These are phyloP conservation scores for Firmiana major DNA, from an alignment of 345 rosid genomes.

Conservation along the genomic window DNA sequence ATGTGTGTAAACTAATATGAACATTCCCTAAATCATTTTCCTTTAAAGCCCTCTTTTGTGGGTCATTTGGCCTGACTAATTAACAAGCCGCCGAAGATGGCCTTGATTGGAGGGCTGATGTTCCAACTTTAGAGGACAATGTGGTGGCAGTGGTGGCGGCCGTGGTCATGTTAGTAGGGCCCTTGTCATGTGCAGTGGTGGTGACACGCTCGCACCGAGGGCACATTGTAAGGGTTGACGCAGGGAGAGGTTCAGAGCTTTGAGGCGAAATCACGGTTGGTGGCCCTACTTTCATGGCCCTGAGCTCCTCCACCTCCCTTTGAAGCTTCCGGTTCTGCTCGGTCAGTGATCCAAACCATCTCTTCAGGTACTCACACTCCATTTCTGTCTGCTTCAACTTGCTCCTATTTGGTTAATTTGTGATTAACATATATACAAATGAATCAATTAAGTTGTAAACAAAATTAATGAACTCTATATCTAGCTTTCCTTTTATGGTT, in stretches of 20 bases:
- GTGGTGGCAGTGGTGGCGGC: constrained; percentile 17
- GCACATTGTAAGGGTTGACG: constrained; percentile 86
- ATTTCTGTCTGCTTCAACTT: constrained; percentile 94
- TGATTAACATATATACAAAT: background rate
- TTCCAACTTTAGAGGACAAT: constrained; percentile 33
- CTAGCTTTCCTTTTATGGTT: background rate
- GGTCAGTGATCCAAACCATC: constrained; percentile 88
- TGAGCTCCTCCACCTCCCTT: constrained; percentile 86
- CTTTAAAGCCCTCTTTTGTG: background rate
- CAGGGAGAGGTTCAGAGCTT: constrained; percentile 46
- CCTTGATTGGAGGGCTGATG: constrained; percentile 37
- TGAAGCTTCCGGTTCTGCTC: constrained; percentile 90
- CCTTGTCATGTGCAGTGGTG: constrained; percentile 21
- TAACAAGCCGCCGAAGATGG: constrained; percentile 42
- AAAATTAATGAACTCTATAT: constrained; percentile 2
- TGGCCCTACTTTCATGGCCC: constrained; percentile 75
- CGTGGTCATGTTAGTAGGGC: constrained; percentile 21
- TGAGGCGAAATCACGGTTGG: constrained; percentile 53
- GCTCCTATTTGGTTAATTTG: constrained; percentile 44
- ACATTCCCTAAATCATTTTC: constrained; percentile 9
- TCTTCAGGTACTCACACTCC: constrained; percentile 89
- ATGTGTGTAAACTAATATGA: constrained; percentile 22
- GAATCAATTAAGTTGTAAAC: background rate
- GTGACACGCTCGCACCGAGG: constrained; percentile 87
- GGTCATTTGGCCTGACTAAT: constrained; percentile 16